Conservation (phyloP, 2,329 filamentous ascomycete genomes). For the Exserohilum rostratum region DNA sequence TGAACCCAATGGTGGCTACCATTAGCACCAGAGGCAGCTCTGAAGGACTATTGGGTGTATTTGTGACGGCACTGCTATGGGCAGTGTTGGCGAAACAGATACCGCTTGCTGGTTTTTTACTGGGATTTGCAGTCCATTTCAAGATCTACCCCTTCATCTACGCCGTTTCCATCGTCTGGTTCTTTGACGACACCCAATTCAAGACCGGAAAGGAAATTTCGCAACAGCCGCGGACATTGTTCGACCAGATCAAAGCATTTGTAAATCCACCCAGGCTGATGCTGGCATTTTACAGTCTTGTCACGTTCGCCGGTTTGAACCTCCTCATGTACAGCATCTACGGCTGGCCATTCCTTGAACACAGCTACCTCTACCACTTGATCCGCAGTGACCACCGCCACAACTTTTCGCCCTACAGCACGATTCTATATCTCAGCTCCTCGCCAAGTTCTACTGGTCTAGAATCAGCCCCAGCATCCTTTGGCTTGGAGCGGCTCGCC, state of each 20-base stretch:
- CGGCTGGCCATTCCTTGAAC: constrained; percentile 78
- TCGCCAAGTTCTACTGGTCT: constrained; percentile 50
- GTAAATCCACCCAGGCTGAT: constrained; percentile 56
- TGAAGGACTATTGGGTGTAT: constrained; percentile 84
- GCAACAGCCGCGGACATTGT: constrained; percentile 26
- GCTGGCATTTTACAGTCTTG: constrained; percentile 68
- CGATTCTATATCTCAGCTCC: constrained; percentile 84
- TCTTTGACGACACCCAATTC: constrained; percentile 67
- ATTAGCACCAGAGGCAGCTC: constrained; percentile 96
- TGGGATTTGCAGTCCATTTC: constrained; percentile 90
- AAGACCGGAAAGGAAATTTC: constrained; percentile 2
- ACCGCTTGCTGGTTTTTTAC: constrained; percentile 70
- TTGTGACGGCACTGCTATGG: constrained; percentile 85
- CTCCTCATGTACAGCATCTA: constrained; percentile 76
- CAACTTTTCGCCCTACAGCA: constrained; percentile 98
- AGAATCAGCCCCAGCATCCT: constrained; percentile 47
- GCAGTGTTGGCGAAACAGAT: constrained; percentile 71
- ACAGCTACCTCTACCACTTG: constrained; percentile 93
- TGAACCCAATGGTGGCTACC: constrained; percentile 97
- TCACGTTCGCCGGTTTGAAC: constrained; percentile 77
- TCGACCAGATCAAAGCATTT: constrained; percentile 27
- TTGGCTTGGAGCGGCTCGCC: constrained; percentile 75
- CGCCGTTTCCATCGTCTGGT: constrained; percentile 79
- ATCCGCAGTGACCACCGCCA: constrained; percentile 94
- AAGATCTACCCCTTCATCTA: constrained; percentile 99